phyloP scores from a whole-genome alignment of 768 basidiomycete genomes.

The Russula foetens region DNA sequence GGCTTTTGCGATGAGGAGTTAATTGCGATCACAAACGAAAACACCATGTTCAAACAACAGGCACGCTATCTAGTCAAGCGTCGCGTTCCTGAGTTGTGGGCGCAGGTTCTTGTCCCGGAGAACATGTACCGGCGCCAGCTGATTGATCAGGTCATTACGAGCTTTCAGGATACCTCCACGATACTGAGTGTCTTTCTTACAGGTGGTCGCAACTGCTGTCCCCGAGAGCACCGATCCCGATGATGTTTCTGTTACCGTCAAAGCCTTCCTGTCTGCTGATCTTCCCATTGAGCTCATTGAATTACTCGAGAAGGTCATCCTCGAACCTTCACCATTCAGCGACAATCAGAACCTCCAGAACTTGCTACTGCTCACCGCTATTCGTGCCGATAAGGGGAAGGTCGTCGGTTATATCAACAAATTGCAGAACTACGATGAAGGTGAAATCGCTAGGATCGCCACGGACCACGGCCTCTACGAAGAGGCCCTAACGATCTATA shows the following conservation, averaged over 20 bases:
- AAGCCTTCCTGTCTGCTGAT: constrained; percentile 95
- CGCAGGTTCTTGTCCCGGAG: constrained; percentile 82
- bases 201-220: constrained; percentile 91
- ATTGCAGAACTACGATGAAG: constrained; percentile 88
- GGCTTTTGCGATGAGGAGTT: constrained; percentile 98
- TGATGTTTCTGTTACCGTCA: constrained; percentile 97
- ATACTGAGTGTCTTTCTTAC: constrained; percentile 3
- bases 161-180: background rate
- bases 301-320: constrained; percentile 95
- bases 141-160: constrained; percentile 67
- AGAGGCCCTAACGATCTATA: constrained; percentile 95
- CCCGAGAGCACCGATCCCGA: constrained; percentile 97
- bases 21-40: constrained; percentile 94
- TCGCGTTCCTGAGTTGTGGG: constrained; percentile 92
- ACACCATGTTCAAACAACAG: constrained; percentile 99
- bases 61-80: constrained; percentile 96
- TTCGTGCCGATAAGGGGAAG: constrained; percentile 97
- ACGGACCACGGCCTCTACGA: constrained; percentile 94
- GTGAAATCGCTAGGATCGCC: constrained; percentile 94
- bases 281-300: constrained; percentile 96
- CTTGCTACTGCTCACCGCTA: constrained; percentile 87
- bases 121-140: constrained; percentile 90
- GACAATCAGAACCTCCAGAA: constrained; percentile 98
- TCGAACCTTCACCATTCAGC: constrained; percentile 94
- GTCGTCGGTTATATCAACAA: constrained; percentile 98